A percentile compares a stretch with the other conserved stretches of the same genome.
phyloP scores from a whole-genome alignment of 768 basidiomycete species.

The Boletus subcaerulescens region DNA sequence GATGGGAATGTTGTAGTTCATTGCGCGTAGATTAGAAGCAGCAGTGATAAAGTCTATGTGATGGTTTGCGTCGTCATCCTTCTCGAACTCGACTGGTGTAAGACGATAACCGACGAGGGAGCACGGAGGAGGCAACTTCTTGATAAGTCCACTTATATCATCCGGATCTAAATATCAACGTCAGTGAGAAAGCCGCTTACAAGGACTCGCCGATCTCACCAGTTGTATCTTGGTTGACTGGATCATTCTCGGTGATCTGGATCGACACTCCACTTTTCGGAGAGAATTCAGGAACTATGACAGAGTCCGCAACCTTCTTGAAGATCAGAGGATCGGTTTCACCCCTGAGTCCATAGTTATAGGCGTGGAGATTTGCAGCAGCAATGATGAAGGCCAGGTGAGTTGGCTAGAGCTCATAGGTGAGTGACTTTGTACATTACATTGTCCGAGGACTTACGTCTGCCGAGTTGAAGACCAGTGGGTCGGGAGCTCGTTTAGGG shows the following conservation, averaged over 20 bases:
- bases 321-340: conserved; percentile 76
- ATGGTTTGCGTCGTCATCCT: conserved; percentile 96
- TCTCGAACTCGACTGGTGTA: conserved; percentile 95
- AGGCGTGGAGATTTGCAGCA: conserved; percentile 94
- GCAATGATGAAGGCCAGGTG: conserved; percentile 90
- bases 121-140: conserved; percentile 82
- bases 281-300: conserved; percentile 89
- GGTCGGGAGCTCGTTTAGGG: conserved; percentile 94
- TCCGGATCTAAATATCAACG: conserved; percentile 38
- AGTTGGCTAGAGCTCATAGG: conserved; percentile 50
- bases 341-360: conserved; percentile 95
- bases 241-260: conserved; percentile 91
- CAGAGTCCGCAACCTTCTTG: conserved; percentile 78
- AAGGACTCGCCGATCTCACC: conserved; percentile 18
- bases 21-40: conserved; percentile 92
- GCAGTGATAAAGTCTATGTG: conserved; percentile 99
- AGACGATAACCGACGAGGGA: conserved; percentile 95
- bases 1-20: conserved; percentile 86
- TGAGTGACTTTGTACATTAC: conserved; percentile 8
- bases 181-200: conserved; percentile 2
- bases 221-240: conserved; percentile 55
- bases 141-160: conserved; percentile 53
- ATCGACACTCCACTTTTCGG: conserved; percentile 91
- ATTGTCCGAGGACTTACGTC: conserved; percentile 56
- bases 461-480: conserved; percentile 79